These are phyloP conservation scores for Hymenotorrendiella dingleyae DNA, from an alignment of 2,329 filamentous ascomycete genomes.

Conservation along the genomic window DNA sequence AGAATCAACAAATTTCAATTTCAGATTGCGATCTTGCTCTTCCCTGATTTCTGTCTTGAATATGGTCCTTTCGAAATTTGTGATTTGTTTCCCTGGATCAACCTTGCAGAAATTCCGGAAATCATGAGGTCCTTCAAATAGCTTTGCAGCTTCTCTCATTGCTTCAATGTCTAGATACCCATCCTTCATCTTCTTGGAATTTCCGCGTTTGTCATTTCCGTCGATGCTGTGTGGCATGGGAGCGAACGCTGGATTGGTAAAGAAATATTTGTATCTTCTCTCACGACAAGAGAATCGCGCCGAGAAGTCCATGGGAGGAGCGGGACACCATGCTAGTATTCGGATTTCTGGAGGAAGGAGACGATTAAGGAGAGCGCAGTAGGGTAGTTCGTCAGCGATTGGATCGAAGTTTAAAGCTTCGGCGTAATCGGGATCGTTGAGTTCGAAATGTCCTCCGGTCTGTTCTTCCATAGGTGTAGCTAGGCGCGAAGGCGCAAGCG, in stretches of 20 bases:
- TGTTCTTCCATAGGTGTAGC: conserved; percentile 10
- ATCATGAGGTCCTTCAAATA: conserved; percentile 80
- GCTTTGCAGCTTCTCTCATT: conserved; percentile 76
- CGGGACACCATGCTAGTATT: conserved; percentile 87
- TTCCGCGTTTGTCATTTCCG: conserved; percentile 24
- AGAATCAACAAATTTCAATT: conserved; percentile 49
- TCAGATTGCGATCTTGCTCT: conserved; percentile 48
- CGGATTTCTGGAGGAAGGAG: conserved; percentile 86
- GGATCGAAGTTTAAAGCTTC: conserved; percentile 51
- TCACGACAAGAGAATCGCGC: conserved; percentile 91
- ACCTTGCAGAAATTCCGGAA: conserved; percentile 97
- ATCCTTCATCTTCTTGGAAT: conserved; percentile 39
- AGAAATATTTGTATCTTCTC: conserved; percentile 92
- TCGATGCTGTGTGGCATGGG: conserved; percentile 55
- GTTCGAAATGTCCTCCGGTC: conserved; percentile 13
- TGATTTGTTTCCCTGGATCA: conserved; percentile 82
- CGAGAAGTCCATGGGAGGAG: conserved; percentile 72
- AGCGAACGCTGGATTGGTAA: conserved; percentile 84
- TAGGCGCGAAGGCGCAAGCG: conserved; percentile 18
- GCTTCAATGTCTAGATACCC: conserved; percentile 83
- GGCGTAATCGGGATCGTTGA: conserved; percentile 24
- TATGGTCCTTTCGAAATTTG: conserved; percentile 73
- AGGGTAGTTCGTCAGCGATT: conserved; percentile 74
- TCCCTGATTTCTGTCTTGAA: conserved; percentile 74
- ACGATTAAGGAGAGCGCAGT: conserved; percentile 77